phyloP scores from a whole-genome alignment of 129 eudicot genomes.

The Scalesia atractyloides region DNA sequence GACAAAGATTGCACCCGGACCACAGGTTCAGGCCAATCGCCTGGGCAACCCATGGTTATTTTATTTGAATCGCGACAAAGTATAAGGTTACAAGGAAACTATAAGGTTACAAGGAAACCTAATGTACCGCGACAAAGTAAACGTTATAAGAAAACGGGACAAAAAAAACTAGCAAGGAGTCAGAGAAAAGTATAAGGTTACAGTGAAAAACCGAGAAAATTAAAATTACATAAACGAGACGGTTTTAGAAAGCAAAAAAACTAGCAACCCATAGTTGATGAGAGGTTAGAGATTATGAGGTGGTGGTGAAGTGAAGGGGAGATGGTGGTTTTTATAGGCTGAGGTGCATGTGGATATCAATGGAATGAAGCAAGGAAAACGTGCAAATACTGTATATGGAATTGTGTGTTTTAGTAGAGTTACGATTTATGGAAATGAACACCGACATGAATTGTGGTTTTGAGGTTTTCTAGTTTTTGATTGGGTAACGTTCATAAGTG shows the following conservation, averaged over 20 bases:
- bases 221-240: no score
- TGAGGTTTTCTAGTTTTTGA: background rate
- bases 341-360: background rate
- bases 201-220: no score
- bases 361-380: background rate
- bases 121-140: no score
- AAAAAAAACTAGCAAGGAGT: no score
- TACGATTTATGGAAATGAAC: background rate
- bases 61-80: background rate
- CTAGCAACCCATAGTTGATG: constrained; percentile 21
- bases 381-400: background rate
- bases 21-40: constrained; percentile 85
- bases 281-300: background rate
- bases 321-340: background rate
- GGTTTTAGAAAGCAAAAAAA: background rate
- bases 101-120: no score
- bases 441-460: background rate
- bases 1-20: constrained; percentile 79
- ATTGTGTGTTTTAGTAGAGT: background rate
- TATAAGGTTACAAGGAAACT: no score
- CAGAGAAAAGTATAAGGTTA: no score
- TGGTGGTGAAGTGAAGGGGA: background rate
- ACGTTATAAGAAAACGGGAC: no score
- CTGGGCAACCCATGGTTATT: constrained; percentile 31
- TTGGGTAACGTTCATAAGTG: no score